Percentiles rank a stretch among this genome's conserved stretches.
Conservation (phyloP, 148 eudicot genomes). For the Camellia lanceoleosa region DNA sequence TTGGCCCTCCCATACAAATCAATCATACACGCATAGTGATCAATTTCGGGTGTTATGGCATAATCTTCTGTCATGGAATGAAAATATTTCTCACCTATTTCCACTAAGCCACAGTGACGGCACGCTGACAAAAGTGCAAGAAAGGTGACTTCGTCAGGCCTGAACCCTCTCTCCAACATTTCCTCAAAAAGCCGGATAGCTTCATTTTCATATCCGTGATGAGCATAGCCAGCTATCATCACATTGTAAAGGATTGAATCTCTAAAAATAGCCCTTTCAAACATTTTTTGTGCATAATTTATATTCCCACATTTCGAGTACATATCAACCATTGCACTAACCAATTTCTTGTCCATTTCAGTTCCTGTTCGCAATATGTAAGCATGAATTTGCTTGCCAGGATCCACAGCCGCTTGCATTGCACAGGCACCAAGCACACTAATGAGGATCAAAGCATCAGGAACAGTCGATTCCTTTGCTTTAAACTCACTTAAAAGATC, state of each 20-base stretch:
- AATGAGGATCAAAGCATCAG: slow-evolving; percentile 50
- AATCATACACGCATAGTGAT: slow-evolving; percentile 88
- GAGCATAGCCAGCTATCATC: slow-evolving; percentile 83
- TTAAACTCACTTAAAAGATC: slow-evolving; percentile 49
- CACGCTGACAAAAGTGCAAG: slow-evolving; percentile 79
- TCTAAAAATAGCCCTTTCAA: slow-evolving; percentile 26
- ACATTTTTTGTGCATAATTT: slow-evolving; percentile 51
- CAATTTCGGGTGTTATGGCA: slow-evolving; percentile 52
- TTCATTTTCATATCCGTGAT: slow-evolving; percentile 61
- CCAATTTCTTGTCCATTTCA: slow-evolving; percentile 47
- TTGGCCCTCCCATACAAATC: slow-evolving; percentile 82
- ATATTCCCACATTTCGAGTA: slow-evolving; percentile 83
- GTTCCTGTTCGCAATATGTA: slow-evolving; percentile 47
- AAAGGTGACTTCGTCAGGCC: slow-evolving; percentile 73
- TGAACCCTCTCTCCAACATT: slow-evolving; percentile 44
- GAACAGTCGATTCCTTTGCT: slow-evolving; percentile 28
- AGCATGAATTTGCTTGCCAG: slow-evolving; percentile 75
- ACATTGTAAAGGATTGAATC: slow-evolving; percentile 76
- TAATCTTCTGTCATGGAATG: slow-evolving; percentile 53
- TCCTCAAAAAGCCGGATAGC: slow-evolving; percentile 60
- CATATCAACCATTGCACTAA: slow-evolving; percentile 70
- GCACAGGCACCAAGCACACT: slow-evolving; percentile 68
- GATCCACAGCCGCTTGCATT: slow-evolving; percentile 52
- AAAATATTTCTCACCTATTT: slow-evolving; percentile 70
- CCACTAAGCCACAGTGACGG: slow-evolving; percentile 79